Conservation (phyloP, 208 protist species). For the Trypanosoma lewisi region DNA sequence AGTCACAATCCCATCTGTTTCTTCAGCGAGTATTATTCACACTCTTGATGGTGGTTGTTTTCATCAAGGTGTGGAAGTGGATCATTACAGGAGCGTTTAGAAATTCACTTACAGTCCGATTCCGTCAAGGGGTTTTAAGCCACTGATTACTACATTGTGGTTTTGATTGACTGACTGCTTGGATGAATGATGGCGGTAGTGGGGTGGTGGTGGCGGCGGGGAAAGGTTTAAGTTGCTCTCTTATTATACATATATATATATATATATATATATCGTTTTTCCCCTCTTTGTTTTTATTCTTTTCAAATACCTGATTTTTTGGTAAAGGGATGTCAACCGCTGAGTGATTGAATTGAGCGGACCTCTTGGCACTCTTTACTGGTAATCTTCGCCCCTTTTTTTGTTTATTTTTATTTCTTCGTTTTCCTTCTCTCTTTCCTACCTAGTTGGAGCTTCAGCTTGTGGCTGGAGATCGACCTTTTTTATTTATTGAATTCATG, state of each 20-base stretch:
- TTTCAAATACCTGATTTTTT: no score
- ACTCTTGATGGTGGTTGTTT: slow-evolving; percentile 48
- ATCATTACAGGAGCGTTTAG: slow-evolving; percentile 64
- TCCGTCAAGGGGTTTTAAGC: slow-evolving; percentile 62
- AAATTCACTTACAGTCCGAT: slow-evolving; percentile 67
- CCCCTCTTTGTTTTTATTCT: no score
- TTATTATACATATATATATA: no score
- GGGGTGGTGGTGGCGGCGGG: neutral
- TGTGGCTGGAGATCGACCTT: neutral
- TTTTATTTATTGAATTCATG: neutral
- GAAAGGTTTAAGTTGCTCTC: no score
- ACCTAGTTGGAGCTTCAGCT: no score
- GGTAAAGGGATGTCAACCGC: no score
- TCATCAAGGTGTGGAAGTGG: slow-evolving; percentile 83
- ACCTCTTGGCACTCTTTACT: no score
- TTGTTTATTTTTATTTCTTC: slow-evolving; percentile 13
- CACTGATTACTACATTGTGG: slow-evolving; percentile 7
- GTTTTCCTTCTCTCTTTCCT: no score
- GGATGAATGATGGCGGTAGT: neutral
- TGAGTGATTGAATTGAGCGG: no score
- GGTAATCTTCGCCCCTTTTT: no score
- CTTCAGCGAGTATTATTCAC: slow-evolving; percentile 63
- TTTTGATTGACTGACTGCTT: slow-evolving; percentile 1
- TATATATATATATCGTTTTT: no score
- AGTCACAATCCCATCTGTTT: slow-evolving; percentile 76